Evolutionary conservation across 2,329 filamentous ascomycete genomes (phyloP), one percentile per base, ranked within the genome.

Genomic region (Pestalotiopsis sp.): DNA sequence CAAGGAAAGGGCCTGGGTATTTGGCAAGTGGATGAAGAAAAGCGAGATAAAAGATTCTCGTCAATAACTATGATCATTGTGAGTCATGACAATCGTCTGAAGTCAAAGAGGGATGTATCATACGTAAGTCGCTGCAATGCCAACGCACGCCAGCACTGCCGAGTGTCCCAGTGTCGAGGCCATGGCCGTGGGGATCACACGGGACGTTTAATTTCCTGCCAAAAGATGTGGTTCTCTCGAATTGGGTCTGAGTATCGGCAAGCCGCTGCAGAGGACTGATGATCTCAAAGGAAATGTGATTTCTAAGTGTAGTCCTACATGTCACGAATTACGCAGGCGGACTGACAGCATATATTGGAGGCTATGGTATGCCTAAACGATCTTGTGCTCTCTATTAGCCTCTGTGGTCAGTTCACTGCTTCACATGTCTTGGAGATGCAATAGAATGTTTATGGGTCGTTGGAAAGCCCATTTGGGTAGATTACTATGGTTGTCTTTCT

Each of bases 21-120:
- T 25, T 66, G 2, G 69, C 66, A 14, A 70, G 45, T 0, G 69
- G 69, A 38, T 70, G 69, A 38, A 70, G 63, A 41, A 68, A 69
- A 36, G 61, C 49, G 7, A 59, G 56, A 38, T 67, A 67, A 23
- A 61, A 20, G 2, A 20, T 9, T 12, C 59, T 61, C 27, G 59
- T 39, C 7, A 61, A 12, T 14, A 61, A 27, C 59, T 61, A 17
- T n/a, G 27, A 39, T n/a, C 4, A 23, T 2, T 11, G 27, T 61
- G 2, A 61, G 59, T 17, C 13, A 36, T 23, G 20, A 5, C 13
- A 23, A 61, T 13, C 38, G 1, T 38, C 3, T 39, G 4, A 0
- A 41, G 5, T 23, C 2, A 5, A 36, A 36, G 59, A 1, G 7
- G 5, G 25, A 20, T 38, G 25, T 3, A 4, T 38, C 59, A 27